Base-by-base conservation (phyloP, 805 yeast genomes). In the Candida pseudofarinosa region DNA sequence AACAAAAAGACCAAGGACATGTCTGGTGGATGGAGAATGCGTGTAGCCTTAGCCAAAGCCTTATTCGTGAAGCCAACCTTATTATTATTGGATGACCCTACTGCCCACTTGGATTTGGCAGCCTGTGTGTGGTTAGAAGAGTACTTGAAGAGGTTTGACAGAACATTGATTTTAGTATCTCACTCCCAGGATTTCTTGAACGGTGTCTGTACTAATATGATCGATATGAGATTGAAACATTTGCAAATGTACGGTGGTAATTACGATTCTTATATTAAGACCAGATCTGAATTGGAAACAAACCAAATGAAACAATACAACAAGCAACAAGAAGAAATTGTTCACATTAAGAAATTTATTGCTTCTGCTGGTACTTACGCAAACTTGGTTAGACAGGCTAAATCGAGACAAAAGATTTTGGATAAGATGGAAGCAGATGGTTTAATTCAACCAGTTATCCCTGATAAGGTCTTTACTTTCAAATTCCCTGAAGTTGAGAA, bases 1-100 rank as follows among this genome's bases (percentile, higher is more conserved):
- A 76, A 79, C 63, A 93, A 93, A 79, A 85, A 83, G 72, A 93
- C 99, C 59, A 90, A 88, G 71, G 98, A 93, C 63, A 93, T 93
- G 99, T 88, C 97, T 62, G 99, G 99, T 80, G 99, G 99, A 66
- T 93, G 99, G 99, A 89, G 89, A 77, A 93, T 93, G 99, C 88
- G 99, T 74, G 99, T 93, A 49, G 98, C 99, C 36, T 77, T 93
- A 49, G 96, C 97, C 47, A 93, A 93, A 72, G 99, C 99, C 23
- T 77, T 93, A 56, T 93, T 93, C 76, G 98, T 93, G 54, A 91
- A 93, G 76, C 99, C 99, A 62, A 90, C 98, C 40, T 73, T 93
- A 56, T 76, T 93, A 61, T 74, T 93, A 57, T 81, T 93, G 66
- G 99, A 93, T 75, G 99, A 93, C 70, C 99, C 99, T 59, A 93